Evolutionary conservation across 1,284 basidiomycete genomes (phyloP), one percentile per base, ranked within the genome.

Genomic region (Ceratobasidium sp.): DNA sequence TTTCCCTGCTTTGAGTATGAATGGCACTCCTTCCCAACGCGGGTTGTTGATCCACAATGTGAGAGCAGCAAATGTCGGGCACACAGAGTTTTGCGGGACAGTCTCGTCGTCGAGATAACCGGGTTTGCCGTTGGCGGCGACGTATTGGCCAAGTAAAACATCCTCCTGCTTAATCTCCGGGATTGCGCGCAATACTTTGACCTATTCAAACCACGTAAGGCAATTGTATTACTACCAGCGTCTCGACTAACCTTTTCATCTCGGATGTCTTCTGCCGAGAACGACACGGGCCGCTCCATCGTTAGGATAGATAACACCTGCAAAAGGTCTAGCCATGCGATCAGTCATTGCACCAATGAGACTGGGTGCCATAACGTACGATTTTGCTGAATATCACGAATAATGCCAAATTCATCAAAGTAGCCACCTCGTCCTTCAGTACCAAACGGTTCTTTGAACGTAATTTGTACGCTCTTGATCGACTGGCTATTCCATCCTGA

Each of bases 391-490:
- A 98, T 90, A 85, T 98, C 96, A 84, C 96, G 93, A 85, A 98
- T 97, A 84, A 98, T 97, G 80, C 96, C 96, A 86, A 98, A 98
- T 86, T 98, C 96, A 86, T 98, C 96, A 88, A 98, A 98, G 90
- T 98, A 98, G 38, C 97, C 96, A 52, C 96, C 96, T 82, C 96
- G 94, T 54, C 96, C 96, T 85, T 98, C 96, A 67, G 96, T 98
- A 54, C 96, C 96, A 84, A 98, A 97, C 12, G 96, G 94, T 86
- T 98, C 97, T 88, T 98, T 98, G 91, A 98, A 98, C 10, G 96
- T 97, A 87, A 98, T 97, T 85, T 98, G 97, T 54, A 98, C 95
- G 84, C 96, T 98, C 86, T 91, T 92, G 86, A 98, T 94, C 78
- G 92, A 94, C 85, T 96, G 95, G 86, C 94, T 97, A 87, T 98